Conservation (phyloP, 495 filamentous ascomycete species). For the Penicillium paradoxum region DNA sequence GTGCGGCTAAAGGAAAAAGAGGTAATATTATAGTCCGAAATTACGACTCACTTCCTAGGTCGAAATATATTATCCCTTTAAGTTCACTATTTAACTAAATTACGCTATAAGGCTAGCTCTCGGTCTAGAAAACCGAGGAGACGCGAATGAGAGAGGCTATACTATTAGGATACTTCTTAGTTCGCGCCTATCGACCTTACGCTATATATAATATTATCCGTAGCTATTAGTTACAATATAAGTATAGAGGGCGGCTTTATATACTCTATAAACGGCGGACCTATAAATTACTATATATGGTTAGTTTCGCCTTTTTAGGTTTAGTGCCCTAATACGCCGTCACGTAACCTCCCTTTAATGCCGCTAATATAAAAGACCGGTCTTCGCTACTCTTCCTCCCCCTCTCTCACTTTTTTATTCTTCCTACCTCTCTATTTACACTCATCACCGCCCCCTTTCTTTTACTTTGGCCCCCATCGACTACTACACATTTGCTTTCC, state of each 20-base stretch:
- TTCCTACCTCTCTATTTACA: slow-evolving; percentile 3
- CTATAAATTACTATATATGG: background rate
- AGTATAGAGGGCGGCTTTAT: slow-evolving; percentile 2
- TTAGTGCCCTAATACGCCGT: background rate
- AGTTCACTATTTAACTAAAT: slow-evolving; percentile 16
- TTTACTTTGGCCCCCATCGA: background rate
- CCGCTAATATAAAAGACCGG: background rate
- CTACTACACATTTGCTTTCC: background rate
- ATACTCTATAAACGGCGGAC: background rate
- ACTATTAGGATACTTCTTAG: slow-evolving; percentile 1
- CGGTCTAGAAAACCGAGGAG: slow-evolving; percentile 5
- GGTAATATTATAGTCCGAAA: slow-evolving; percentile 9
- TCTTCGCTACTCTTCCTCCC: background rate
- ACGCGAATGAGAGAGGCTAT: slow-evolving; percentile 6
- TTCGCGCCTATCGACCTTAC: slow-evolving; percentile 7
- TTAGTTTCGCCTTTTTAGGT: background rate
- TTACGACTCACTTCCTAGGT: slow-evolving; percentile 10
- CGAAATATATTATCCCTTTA: slow-evolving; percentile 9
- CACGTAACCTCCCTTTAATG: background rate
- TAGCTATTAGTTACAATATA: slow-evolving; percentile 10
- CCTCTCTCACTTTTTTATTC: background rate
- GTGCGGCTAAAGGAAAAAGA: slow-evolving; percentile 15
- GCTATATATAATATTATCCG: slow-evolving; percentile 4
- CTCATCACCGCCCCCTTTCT: slow-evolving; percentile 1
- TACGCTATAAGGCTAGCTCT: slow-evolving; percentile 11